Evolutionary conservation across 176 grass and related monocot species (phyloP).

Genomic region (Triticum monococcum): DNA sequence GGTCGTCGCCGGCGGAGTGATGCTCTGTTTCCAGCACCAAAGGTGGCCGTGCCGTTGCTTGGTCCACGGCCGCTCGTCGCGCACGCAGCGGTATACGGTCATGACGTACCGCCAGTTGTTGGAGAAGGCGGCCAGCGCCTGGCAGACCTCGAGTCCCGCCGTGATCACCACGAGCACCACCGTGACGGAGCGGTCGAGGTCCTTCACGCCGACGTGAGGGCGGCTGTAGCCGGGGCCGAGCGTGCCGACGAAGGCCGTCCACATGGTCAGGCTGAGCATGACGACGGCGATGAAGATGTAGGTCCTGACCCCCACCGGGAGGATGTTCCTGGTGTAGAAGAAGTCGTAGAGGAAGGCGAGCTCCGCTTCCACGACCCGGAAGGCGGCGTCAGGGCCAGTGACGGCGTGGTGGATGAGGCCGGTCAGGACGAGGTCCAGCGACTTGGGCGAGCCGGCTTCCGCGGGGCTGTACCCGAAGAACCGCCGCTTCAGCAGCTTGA

Average conservation of each 20-base stretch:
- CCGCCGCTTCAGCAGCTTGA: conserved; percentile 52
- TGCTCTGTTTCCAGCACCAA: conserved; percentile 32
- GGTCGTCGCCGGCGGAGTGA: conserved; percentile 23
- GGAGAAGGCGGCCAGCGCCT: conserved; percentile 46
- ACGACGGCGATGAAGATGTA: conserved; percentile 41
- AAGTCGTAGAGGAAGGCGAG: conserved; percentile 57
- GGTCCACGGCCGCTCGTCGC: conserved; percentile 6
- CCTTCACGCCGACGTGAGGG: conserved; percentile 22
- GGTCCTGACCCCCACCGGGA: conserved; percentile 28
- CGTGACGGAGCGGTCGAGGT: conserved; percentile 48
- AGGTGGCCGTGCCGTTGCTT: conserved; percentile 12
- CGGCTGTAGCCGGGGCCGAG: conserved; percentile 35
- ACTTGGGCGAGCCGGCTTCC: conserved; percentile 36
- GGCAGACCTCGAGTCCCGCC: conserved; percentile 33
- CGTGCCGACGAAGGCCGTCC: conserved; percentile 46
- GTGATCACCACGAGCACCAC: conserved; percentile 43
- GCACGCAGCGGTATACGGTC: conserved; percentile 41
- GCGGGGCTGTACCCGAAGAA: conserved; percentile 39
- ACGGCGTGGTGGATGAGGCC: conserved; percentile 37
- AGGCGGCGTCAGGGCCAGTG: conserved; percentile 34
- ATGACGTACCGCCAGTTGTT: conserved; percentile 47
- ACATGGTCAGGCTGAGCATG: conserved; percentile 28
- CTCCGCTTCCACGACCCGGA: conserved; percentile 37
- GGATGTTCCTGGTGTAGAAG: conserved; percentile 51
- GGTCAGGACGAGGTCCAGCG: conserved; percentile 9